A percentile compares a stretch with the other conserved stretches of the same genome.
Evolutionary conservation across 371 early-diverging fungal species (phyloP).

Genomic region (Apophysomyces elegans): DNA sequence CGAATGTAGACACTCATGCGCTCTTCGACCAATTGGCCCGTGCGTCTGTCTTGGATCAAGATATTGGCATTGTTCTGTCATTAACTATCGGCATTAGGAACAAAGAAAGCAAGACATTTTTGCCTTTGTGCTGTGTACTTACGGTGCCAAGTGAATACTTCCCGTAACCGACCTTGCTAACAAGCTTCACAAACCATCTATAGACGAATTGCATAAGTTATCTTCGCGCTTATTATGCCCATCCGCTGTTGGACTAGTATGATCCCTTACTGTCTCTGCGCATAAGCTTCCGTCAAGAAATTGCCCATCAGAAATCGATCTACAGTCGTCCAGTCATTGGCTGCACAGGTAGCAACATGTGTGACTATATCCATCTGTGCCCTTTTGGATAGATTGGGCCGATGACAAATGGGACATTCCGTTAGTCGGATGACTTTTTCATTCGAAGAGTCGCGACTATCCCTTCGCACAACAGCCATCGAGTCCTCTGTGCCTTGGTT

Average conservation of each 20-base stretch:
- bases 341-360: conserved; percentile 78
- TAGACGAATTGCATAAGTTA: neutral
- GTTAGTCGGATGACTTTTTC: conserved; percentile 70
- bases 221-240: too few species aligned
- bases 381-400: conserved; percentile 57
- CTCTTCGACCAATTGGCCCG: conserved; percentile 81
- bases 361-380: conserved; percentile 79
- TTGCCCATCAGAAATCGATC: conserved; percentile 76
- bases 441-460: conserved; percentile 21
- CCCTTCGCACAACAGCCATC: neutral
- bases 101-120: too few species aligned
- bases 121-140: conserved; percentile 20
- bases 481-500: neutral
- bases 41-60: conserved; percentile 74
- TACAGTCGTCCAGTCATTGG: conserved; percentile 65
- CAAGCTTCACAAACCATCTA: conserved; percentile 82
- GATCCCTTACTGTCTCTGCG: conserved; percentile 59
- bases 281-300: conserved; percentile 78
- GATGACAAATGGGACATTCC: conserved; percentile 77
- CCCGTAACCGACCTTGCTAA: conserved; percentile 78
- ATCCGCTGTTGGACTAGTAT: too few species aligned
- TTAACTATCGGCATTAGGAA: neutral
- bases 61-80: conserved; percentile 74
- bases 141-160: conserved; percentile 71
- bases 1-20: conserved; percentile 85